Base-by-base conservation (phyloP, 2,329 filamentous ascomycete genomes). In the Botrytis elliptica region DNA sequence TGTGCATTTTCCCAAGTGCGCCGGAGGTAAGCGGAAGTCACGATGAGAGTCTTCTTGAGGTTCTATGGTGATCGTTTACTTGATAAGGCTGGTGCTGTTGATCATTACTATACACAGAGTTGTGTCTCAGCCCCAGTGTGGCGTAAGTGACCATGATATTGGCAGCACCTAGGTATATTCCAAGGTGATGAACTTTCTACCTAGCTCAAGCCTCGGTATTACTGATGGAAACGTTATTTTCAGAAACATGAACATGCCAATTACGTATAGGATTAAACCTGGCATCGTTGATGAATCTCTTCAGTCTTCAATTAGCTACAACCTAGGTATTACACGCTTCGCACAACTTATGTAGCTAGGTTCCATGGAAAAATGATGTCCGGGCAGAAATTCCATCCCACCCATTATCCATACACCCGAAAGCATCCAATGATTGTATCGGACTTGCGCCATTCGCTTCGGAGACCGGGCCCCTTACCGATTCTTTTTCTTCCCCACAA, bases 51-150 rank as follows among this genome's bases (percentile, higher is more conserved):
- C 29, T 67, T 55, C 9, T 55, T 33, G 49, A 57, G 66, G n/a
- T 57, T 20, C 16, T 20, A 65, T 46, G 62, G 40, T 46, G 49
- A 69, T 69, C 66, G 36, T 69, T 69, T 69, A 38, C 66, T 68
- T 29, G 16, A 68, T 55, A 68, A 16, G 46, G 65, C 65, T 33
- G 65, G 66, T 33, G 52, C 40, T 22, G 66, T 33, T 44, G 66
- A 69, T 69, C 66, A 16, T 55, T 18, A 40, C 36, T 57, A 57
- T 29, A 29, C 29, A 29, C 57, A 9, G 36, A 18, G 36, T 38
- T 42, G 2, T 8, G 55, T 69, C 38, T 69, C 66, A 57, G 66
- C 66, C 49, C 52, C 66, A 69, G n/a, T 69, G 66, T 69, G 49
- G 66, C 66, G 66, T 57, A 33, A 33, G 5, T 57, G 22, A 33